Evolutionary conservation across 2,329 filamentous ascomycete genomes (phyloP).

Genomic region (Dryadomyces sulphureus): DNA sequence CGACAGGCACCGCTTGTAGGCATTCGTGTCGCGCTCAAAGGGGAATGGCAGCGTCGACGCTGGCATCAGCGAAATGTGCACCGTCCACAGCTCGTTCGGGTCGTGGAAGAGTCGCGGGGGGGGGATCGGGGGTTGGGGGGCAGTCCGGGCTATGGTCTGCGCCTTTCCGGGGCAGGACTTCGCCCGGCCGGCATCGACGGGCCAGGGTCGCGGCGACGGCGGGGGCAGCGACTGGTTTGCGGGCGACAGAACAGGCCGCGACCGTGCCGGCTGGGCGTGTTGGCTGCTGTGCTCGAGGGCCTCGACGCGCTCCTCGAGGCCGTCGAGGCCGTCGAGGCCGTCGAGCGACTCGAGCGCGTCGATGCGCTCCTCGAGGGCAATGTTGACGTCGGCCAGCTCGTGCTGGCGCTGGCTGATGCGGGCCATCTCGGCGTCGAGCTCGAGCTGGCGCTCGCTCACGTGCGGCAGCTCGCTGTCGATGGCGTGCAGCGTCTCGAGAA

Average conservation of each 20-base stretch:
- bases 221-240: not conserved
- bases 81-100: constrained; percentile 33
- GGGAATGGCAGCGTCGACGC: constrained; percentile 39
- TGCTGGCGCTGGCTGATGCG: constrained; percentile 33
- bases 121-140: not conserved
- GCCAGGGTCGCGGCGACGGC: not conserved
- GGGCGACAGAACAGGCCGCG: too few relatives aligned
- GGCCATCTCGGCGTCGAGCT: constrained; percentile 26
- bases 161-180: not conserved
- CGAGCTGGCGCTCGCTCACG: constrained; percentile 31
- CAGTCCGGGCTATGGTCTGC: not conserved
- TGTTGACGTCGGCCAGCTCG: constrained; percentile 31
- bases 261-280: too few relatives aligned
- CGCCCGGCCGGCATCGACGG: not conserved
- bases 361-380: constrained; percentile 39
- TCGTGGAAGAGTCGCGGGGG: constrained; percentile 9
- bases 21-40: constrained; percentile 46
- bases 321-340: not conserved
- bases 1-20: constrained; percentile 46
- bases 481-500: constrained; percentile 25
- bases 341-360: constrained; percentile 25
- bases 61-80: constrained; percentile 44
- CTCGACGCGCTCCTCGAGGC: constrained; percentile 10
- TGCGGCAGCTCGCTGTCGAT: constrained; percentile 28
- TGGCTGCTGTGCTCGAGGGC: constrained; percentile 5